These are phyloP conservation scores for Phialemoniopsis sp. DNA, from an alignment of 2,329 filamentous ascomycete genomes.

Conservation along the genomic window DNA sequence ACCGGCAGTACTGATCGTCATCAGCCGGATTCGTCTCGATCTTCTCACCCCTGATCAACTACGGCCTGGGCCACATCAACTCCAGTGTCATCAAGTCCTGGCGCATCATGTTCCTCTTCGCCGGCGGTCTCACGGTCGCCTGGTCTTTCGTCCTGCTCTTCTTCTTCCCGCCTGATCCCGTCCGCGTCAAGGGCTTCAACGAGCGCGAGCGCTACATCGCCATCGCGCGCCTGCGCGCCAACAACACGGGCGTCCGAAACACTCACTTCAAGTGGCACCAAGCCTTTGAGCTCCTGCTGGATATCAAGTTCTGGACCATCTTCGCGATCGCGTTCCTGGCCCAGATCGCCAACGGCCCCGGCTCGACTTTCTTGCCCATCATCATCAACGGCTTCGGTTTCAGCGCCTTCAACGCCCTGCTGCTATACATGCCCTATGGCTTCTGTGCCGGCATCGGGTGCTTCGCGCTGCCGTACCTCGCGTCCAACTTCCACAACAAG, in stretches of 20 bases:
- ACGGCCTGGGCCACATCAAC: conserved; percentile 35
- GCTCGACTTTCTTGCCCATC: conserved; percentile 38
- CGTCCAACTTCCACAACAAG: conserved; percentile 22
- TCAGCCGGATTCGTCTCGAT: conserved; percentile 36
- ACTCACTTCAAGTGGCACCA: conserved; percentile 38
- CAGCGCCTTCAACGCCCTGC: conserved; percentile 33
- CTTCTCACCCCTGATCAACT: conserved; percentile 38
- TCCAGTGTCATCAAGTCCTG: conserved; percentile 27
- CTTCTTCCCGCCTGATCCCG: conserved; percentile 32
- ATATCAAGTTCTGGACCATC: conserved; percentile 31
- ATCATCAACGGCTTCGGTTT: conserved; percentile 41
- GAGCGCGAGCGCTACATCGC: conserved; percentile 20
- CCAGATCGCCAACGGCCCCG: conserved; percentile 38
- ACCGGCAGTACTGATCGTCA: too few relatives aligned
- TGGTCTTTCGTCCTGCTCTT: conserved; percentile 32
- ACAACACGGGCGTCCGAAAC: conserved; percentile 34
- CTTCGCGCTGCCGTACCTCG: conserved; percentile 31
- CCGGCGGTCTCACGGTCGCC: conserved; percentile 29
- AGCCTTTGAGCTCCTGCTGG: conserved; percentile 26
- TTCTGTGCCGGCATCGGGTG: conserved; percentile 28
- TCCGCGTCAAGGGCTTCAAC: too few relatives aligned
- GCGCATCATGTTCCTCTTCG: conserved; percentile 32
- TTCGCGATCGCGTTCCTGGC: conserved; percentile 32
- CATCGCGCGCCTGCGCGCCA: conserved; percentile 19
- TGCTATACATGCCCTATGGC: conserved; percentile 35